Percentiles rank a stretch among this genome's conserved stretches.
These are phyloP conservation scores for Noccaea bulbosa DNA, from an alignment of 345 rosid species.

Conservation along the genomic window DNA sequence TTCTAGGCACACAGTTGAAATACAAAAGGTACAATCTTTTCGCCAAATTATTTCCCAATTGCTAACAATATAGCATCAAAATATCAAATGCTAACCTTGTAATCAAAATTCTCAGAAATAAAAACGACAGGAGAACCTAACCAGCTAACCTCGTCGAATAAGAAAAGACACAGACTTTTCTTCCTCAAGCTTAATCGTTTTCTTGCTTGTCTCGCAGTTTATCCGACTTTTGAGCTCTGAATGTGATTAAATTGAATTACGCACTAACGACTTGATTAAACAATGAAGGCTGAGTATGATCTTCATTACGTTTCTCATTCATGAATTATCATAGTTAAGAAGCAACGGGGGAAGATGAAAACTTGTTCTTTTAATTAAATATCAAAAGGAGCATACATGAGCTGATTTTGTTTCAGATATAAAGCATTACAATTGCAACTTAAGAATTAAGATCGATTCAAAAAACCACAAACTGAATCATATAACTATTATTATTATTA, in stretches of 20 bases:
- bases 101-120: background rate
- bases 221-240: slow-evolving; percentile 4
- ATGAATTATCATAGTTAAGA: background rate
- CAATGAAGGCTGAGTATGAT: background rate
- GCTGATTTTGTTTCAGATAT: slow-evolving; percentile 18
- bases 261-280: background rate
- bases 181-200: slow-evolving; percentile 2
- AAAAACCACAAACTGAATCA: slow-evolving; percentile 12
- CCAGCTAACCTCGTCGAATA: slow-evolving; percentile 8
- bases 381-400: slow-evolving; percentile 28
- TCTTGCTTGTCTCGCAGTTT: background rate
- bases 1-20: slow-evolving; percentile 13
- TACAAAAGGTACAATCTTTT: slow-evolving; percentile 6
- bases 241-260: background rate
- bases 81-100: slow-evolving; percentile 5
- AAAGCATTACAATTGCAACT: slow-evolving; percentile 3
- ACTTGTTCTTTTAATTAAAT: background rate
- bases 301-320: background rate
- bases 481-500: background rate
- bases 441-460: background rate
- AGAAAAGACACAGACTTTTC: slow-evolving; percentile 4
- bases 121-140: background rate
- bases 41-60: background rate
- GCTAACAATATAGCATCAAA: too few relatives aligned
- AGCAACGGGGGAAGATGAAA: background rate